A percentile compares a stretch with the other conserved stretches of the same genome.
These are phyloP conservation scores for Saccharomyces hybrid DNA, from an alignment of 1,139 yeast species.

Conservation along the genomic window DNA sequence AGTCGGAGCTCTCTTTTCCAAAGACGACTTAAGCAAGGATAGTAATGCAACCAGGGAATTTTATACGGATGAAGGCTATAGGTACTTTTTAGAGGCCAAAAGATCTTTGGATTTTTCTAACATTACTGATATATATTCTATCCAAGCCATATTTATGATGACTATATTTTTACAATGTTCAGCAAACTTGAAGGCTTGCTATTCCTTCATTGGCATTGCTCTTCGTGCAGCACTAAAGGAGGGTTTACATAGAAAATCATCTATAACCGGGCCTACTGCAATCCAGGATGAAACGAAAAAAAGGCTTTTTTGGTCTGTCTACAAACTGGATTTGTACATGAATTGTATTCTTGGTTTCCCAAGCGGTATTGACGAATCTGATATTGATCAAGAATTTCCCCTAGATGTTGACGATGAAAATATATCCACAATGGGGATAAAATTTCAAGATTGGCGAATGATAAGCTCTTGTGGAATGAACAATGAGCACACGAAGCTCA, in stretches of 20 bases:
- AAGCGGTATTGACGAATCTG: conserved; percentile 48
- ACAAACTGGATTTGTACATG: conserved; percentile 82
- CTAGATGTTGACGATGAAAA: conserved; percentile 79
- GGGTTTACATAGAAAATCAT: conserved; percentile 69
- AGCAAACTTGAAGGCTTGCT: conserved; percentile 79
- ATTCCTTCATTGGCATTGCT: conserved; percentile 84
- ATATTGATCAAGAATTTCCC: conserved; percentile 78
- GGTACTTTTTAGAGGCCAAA: conserved; percentile 76
- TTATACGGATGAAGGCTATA: conserved; percentile 71
- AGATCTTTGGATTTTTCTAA: conserved; percentile 64
- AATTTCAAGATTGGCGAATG: conserved; percentile 29
- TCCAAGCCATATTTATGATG: conserved; percentile 63
- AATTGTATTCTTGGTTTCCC: conserved; percentile 84
- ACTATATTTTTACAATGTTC: conserved; percentile 80
- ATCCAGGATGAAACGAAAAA: conserved; percentile 78
- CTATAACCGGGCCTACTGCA: conserved; percentile 34
- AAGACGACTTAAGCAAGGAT: conserved; percentile 34
- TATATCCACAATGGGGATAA: conserved; percentile 46
- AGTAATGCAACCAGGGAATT: conserved; percentile 39
- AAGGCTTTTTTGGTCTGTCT: conserved; percentile 79
- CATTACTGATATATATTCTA: conserved; percentile 52
- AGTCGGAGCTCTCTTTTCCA: conserved; percentile 63
- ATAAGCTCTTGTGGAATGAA: conserved; percentile 67
- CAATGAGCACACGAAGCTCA: conserved; percentile 71
- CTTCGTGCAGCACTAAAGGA: conserved; percentile 73